Conservation (phyloP, 2,329 filamentous ascomycete species). For the Kalmusia sp. region DNA sequence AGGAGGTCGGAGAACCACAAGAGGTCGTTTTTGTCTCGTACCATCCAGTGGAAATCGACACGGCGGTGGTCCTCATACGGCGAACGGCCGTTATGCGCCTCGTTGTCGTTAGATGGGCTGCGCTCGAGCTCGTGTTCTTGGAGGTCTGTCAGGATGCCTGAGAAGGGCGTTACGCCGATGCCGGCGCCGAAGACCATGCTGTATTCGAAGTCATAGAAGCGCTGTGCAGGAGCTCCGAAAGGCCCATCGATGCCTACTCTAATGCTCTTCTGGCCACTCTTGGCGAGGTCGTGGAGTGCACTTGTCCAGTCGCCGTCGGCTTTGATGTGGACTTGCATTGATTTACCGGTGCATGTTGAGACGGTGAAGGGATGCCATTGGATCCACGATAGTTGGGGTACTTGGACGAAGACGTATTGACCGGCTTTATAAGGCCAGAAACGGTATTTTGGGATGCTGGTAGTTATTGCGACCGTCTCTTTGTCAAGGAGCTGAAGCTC, state of each 20-base stretch:
- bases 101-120: conserved; percentile 21
- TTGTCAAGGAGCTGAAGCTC: conserved; percentile 58
- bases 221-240: conserved; percentile 64
- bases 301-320: conserved; percentile 65
- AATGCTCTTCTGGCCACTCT: conserved; percentile 44
- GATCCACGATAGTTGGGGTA: conserved; percentile 60
- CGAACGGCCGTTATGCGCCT: too few relatives aligned
- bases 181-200: conserved; percentile 64
- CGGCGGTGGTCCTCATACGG: conserved; percentile 54
- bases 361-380: conserved; percentile 69
- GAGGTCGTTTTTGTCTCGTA: conserved; percentile 63
- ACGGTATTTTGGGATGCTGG: conserved; percentile 56
- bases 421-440: conserved; percentile 64
- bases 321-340: conserved; percentile 65
- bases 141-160: conserved; percentile 63
- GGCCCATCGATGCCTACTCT: conserved; percentile 64
- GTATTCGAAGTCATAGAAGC: conserved; percentile 66
- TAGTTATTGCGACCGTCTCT: conserved; percentile 60
- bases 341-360: conserved; percentile 60
- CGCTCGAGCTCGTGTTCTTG: conserved; percentile 54
- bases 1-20: conserved; percentile 65
- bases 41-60: conserved; percentile 68
- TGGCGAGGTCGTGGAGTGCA: conserved; percentile 53
- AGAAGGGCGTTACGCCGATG: conserved; percentile 66
- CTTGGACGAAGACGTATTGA: conserved; percentile 64